Base-by-base conservation (phyloP, 345 rosid genomes). In the Abelmoschus esculentus region DNA sequence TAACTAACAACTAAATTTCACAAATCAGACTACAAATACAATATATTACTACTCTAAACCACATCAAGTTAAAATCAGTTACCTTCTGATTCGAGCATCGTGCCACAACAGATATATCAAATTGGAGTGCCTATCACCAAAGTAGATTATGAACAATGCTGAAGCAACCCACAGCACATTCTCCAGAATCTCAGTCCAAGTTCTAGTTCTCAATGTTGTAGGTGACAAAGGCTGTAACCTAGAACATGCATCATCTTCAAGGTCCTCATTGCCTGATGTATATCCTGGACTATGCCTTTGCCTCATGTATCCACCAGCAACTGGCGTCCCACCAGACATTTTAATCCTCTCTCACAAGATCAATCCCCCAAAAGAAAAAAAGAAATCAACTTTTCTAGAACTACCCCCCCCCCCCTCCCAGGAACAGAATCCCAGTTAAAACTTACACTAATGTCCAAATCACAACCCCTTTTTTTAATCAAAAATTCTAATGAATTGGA, bases 321-420 rank as follows among this genome's bases (percentile, higher is more conserved):
- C 85, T 0, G 98, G 98, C 50, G 97, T 83, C 65, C 98, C 98
- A 68, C 98, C 92, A 42, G 97, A 93, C 98, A 93, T 91, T n/a
- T 34, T 53, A 18, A 40, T 71, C 15, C 72, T 52, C 61, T 11
- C 32, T 44, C 32, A 15, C 64, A 70, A 56, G 32, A 56, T 7
- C 1, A 46, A 50, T 9, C 56, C 19, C 18, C 56, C 17, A 31
- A 59, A 29, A 29, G n/a, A 32, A 19, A 29, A 9, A 32, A 10
- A 52, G 1, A 40, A 6, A 7, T 31, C 67, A 42, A 40, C 62
- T 62, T 64, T 64, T 53, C 11, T 52, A 78, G 31, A 64, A 46
- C 42, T 60, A 31, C n/a, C n/a, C n/a, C n/a, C n/a, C n/a, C n/a
- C n/a, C n/a, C 38, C 70, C 66, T 52, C 11, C 31, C 46, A 50